phyloP scores from a whole-genome alignment of 23 red algal genomes.

The Gracilaria gracilis region DNA sequence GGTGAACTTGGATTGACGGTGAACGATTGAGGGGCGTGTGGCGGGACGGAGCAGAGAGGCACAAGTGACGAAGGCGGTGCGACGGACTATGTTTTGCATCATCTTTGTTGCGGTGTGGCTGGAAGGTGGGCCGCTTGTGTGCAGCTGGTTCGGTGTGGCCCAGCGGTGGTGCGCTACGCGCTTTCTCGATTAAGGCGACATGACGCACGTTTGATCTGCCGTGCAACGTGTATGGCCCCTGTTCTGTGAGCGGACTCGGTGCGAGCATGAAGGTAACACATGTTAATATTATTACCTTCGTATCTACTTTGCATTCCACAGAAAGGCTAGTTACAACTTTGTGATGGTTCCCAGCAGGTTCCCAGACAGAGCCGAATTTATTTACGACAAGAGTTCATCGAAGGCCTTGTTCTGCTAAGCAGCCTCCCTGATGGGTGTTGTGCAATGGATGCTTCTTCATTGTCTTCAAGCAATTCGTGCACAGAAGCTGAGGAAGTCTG shows the following conservation, averaged over 20 bases:
- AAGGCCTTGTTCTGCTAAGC: too few relatives aligned
- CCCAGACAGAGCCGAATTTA: too few relatives aligned
- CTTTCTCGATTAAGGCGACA: not conserved
- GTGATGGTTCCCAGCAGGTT: too few relatives aligned
- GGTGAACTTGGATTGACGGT: not conserved
- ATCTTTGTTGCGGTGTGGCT: not conserved
- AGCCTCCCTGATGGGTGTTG: too few relatives aligned
- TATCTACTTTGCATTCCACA: too few relatives aligned
- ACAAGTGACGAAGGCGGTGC: slow-evolving; percentile 9
- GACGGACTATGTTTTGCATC: not conserved
- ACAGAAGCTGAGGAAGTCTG: too few relatives aligned
- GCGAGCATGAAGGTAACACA: too few relatives aligned
- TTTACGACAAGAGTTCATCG: too few relatives aligned
- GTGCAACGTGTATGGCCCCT: not conserved
- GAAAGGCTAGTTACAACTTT: too few relatives aligned
- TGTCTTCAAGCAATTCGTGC: too few relatives aligned
- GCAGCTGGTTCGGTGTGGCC: not conserved
- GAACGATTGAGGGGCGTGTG: not conserved
- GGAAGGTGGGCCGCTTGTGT: slow-evolving; percentile 7
- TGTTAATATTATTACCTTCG: too few relatives aligned
- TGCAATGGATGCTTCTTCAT: too few relatives aligned
- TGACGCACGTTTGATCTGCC: not conserved
- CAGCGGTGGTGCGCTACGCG: not conserved
- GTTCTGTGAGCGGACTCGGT: not conserved
- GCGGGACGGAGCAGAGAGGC: not conserved